Percentiles rank a stretch among this genome's conserved stretches.
Evolutionary conservation across 2,329 filamentous ascomycete species (phyloP).

Genomic region (Helotiales sp.): DNA sequence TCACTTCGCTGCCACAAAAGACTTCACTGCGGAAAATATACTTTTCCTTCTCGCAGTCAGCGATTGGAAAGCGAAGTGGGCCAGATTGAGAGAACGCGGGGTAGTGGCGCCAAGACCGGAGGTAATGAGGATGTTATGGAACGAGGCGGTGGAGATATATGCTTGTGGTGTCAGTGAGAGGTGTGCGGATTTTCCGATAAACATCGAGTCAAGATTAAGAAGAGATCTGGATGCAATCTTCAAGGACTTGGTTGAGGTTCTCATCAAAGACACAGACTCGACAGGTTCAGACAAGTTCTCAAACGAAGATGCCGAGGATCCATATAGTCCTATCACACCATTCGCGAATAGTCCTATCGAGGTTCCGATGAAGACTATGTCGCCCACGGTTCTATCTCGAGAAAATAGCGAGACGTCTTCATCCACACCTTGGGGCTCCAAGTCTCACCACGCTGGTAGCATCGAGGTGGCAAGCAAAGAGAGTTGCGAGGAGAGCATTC

Average conservation of each 20-base stretch:
- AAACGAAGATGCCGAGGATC: not conserved
- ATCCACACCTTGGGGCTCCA: not conserved
- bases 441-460: not conserved
- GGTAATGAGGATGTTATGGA: not conserved
- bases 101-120: not conserved
- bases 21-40: conserved; percentile 15
- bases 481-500: not conserved
- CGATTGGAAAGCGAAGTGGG: not conserved
- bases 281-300: not conserved
- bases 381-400: not conserved
- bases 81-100: not conserved
- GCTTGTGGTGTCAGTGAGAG: conserved; percentile 4
- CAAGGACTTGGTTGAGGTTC: not conserved
- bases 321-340: not conserved
- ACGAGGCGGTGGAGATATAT: conserved; percentile 7
- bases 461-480: not conserved
- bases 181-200: conserved; percentile 11
- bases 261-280: not conserved
- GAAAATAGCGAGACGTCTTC: not conserved
- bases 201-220: conserved; percentile 5
- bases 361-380: not conserved
- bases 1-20: conserved; percentile 11
- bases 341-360: not conserved
- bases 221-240: conserved; percentile 1
- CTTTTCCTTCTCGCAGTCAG: conserved; percentile 9